A percentile compares a stretch with the other conserved stretches of the same genome.
Evolutionary conservation across 805 yeast species (phyloP).

Genomic region (Naumovozyma baii): DNA sequence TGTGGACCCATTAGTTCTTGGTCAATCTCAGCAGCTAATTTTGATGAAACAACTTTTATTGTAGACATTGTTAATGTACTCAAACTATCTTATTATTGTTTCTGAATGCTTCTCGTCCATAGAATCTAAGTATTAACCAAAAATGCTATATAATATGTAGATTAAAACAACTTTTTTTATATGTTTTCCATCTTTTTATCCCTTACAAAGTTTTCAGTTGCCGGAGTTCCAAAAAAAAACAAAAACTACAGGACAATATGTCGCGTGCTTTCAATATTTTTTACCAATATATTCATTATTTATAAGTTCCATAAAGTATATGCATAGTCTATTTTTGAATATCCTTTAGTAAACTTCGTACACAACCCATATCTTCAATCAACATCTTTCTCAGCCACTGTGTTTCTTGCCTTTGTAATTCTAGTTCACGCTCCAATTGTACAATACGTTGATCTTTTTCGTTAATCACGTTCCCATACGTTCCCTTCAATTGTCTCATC

Average conservation of each 20-base stretch:
- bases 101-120: too few species aligned
- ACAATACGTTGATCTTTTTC: conserved; percentile 27
- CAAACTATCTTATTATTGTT: too few species aligned
- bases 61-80: conserved; percentile 1
- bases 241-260: too few species aligned
- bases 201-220: background rate
- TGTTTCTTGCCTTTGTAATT: conserved; percentile 27
- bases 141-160: too few species aligned
- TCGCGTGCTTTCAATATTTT: too few species aligned
- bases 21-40: conserved; percentile 67
- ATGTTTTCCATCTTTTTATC: background rate
- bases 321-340: conserved; percentile 8
- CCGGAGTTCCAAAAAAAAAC: too few species aligned
- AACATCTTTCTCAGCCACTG: conserved; percentile 30
- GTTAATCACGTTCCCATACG: conserved; percentile 20
- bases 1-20: conserved; percentile 77
- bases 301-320: too few species aligned
- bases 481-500: conserved; percentile 15
- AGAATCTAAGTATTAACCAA: too few species aligned
- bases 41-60: conserved; percentile 37
- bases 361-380: conserved; percentile 30
- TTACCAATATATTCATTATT: too few species aligned
- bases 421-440: conserved; percentile 26
- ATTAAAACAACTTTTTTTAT: background rate
- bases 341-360: conserved; percentile 25